A percentile compares a stretch with the other conserved stretches of the same genome.
phyloP scores from a whole-genome alignment of 208 protist genomes.

The Trichomonas tenax region DNA sequence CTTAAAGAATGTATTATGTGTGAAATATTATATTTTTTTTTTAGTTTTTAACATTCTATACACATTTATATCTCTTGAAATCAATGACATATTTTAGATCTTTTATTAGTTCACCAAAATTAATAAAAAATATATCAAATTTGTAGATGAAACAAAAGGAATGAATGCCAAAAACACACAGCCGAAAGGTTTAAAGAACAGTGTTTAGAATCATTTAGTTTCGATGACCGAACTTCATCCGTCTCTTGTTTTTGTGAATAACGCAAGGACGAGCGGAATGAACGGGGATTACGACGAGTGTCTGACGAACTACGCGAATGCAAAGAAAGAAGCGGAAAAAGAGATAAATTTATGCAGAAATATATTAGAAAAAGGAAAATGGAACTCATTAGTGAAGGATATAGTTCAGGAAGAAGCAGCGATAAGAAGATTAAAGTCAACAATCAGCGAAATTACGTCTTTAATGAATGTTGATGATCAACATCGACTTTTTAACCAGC shows the following conservation, averaged over 20 bases:
- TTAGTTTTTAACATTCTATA: too few relatives aligned
- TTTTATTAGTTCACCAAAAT: too few relatives aligned
- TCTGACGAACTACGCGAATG: not conserved
- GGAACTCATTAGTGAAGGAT: not conserved
- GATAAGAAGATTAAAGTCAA: not conserved
- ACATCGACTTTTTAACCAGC: not conserved
- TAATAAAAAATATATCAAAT: too few relatives aligned
- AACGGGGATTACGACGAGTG: conserved; percentile 39
- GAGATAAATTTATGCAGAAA: not conserved
- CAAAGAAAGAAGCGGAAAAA: not conserved
- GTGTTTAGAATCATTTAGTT: not conserved
- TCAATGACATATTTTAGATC: too few relatives aligned
- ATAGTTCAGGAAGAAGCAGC: not conserved
- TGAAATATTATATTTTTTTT: too few relatives aligned
- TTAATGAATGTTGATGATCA: not conserved
- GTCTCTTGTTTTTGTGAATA: conserved; percentile 16
- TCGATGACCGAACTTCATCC: not conserved
- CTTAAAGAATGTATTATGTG: not conserved
- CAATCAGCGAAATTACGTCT: not conserved
- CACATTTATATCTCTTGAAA: too few relatives aligned
- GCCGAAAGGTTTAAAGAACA: too few relatives aligned
- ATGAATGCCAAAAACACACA: too few relatives aligned
- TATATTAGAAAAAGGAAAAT: not conserved
- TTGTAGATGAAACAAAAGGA: too few relatives aligned
- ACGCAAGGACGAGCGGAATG: conserved; percentile 31